phyloP scores from a whole-genome alignment of 768 basidiomycete genomes.

The Trametopsis cervina region DNA sequence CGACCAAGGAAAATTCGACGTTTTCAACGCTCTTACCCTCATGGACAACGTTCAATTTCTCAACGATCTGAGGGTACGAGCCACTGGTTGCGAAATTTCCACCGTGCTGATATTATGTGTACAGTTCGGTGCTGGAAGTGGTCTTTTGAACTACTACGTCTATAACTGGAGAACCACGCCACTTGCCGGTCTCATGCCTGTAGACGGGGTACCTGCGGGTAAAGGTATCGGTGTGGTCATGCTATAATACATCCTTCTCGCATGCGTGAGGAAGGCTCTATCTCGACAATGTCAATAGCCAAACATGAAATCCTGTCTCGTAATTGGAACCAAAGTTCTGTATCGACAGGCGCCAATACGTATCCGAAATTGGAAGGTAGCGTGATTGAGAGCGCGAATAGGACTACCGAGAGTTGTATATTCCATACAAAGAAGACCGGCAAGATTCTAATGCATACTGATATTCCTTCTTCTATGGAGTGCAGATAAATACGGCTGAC shows the following conservation, averaged over 20 bases:
- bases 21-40: conserved; percentile 90
- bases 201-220: conserved; percentile 52
- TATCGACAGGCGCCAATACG: too few relatives aligned
- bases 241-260: conserved; percentile 43
- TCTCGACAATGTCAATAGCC: too few relatives aligned
- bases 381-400: too few relatives aligned
- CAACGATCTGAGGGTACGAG: conserved; percentile 69
- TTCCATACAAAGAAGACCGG: too few relatives aligned
- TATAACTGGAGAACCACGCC: conserved; percentile 92
- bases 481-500: too few relatives aligned
- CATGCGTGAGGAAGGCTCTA: too few relatives aligned
- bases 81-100: neutral
- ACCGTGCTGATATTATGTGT: conserved; percentile 8
- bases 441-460: too few relatives aligned
- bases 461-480: too few relatives aligned
- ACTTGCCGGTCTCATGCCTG: conserved; percentile 60
- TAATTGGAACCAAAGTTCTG: too few relatives aligned
- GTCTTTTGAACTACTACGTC: conserved; percentile 84
- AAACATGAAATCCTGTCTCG: too few relatives aligned
- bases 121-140: conserved; percentile 91
- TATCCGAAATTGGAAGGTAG: too few relatives aligned
- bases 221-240: conserved; percentile 90
- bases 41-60: conserved; percentile 91
- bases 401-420: too few relatives aligned
- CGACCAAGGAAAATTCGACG: conserved; percentile 84